phyloP scores from a whole-genome alignment of 2,329 filamentous ascomycete genomes.

The Aspergillus melleus region DNA sequence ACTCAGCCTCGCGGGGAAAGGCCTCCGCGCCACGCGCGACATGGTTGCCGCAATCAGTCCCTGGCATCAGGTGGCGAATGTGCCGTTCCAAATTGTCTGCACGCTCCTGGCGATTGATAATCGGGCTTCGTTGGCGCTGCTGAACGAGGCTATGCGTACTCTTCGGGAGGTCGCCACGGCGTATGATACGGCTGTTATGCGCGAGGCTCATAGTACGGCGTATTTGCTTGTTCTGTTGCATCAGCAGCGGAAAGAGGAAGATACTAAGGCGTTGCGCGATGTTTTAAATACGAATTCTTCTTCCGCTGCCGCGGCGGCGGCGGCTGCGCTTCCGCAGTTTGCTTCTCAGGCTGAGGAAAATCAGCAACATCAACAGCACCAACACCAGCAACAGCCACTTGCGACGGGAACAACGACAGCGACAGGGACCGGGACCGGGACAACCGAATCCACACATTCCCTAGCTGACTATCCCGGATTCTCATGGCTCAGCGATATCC shows the following conservation, averaged over 20 bases:
- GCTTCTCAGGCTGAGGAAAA: not conserved
- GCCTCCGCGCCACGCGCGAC: conserved; percentile 49
- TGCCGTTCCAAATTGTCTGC: conserved; percentile 61
- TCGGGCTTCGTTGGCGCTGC: conserved; percentile 47
- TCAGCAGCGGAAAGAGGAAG: conserved; percentile 51
- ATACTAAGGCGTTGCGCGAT: conserved; percentile 38
- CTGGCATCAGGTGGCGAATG: conserved; percentile 62
- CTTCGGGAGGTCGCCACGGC: conserved; percentile 43
- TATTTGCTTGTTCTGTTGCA: conserved; percentile 56
- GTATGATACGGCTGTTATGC: conserved; percentile 51
- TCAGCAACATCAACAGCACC: not conserved
- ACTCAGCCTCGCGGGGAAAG: conserved; percentile 46
- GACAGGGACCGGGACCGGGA: not conserved
- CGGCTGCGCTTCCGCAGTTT: conserved; percentile 5
- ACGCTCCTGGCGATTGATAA: conserved; percentile 58
- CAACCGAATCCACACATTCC: conserved; percentile 15
- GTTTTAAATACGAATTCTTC: conserved; percentile 39
- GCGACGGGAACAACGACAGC: not conserved
- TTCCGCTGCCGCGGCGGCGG: conserved; percentile 14
- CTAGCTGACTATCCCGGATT: conserved; percentile 36
- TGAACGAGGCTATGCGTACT: conserved; percentile 54
- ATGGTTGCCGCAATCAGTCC: conserved; percentile 49
- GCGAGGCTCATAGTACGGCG: conserved; percentile 57
- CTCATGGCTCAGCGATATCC: conserved; percentile 46
- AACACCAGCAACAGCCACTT: not conserved